Conservation (phyloP, 2,329 filamentous ascomycete genomes). For the Huntiella abstrusa region DNA sequence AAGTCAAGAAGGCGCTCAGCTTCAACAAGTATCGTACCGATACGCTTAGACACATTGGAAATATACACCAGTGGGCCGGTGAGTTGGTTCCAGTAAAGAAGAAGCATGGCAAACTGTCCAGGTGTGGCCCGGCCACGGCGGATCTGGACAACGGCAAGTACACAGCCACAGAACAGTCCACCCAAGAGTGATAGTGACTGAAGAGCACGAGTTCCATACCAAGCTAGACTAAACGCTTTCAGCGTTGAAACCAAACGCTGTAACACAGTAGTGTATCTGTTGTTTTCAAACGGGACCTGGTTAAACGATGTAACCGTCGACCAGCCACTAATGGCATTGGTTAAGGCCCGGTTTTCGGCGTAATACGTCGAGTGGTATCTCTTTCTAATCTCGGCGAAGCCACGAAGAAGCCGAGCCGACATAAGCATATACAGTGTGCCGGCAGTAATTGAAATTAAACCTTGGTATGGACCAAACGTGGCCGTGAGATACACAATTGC, state of each 20-base stretch:
- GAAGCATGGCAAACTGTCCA: slow-evolving; percentile 50
- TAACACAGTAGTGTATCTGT: slow-evolving; percentile 33
- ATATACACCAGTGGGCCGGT: slow-evolving; percentile 56
- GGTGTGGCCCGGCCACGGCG: slow-evolving; percentile 39
- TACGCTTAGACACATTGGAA: slow-evolving; percentile 33
- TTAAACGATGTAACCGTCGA: slow-evolving; percentile 41
- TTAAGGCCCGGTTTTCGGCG: slow-evolving; percentile 35
- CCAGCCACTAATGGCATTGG: slow-evolving; percentile 39
- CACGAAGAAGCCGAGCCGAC: slow-evolving; percentile 31
- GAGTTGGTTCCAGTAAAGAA: slow-evolving; percentile 58
- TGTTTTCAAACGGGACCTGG: slow-evolving; percentile 36
- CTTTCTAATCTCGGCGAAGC: slow-evolving; percentile 29
- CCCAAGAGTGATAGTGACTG: slow-evolving; percentile 47
- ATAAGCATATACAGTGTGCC: slow-evolving; percentile 36
- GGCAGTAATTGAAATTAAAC: slow-evolving; percentile 41
- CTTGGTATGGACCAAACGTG: slow-evolving; percentile 41
- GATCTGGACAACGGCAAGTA: slow-evolving; percentile 46
- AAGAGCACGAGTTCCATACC: slow-evolving; percentile 21
- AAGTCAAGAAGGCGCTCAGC: slow-evolving; percentile 38
- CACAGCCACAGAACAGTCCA: slow-evolving; percentile 46
- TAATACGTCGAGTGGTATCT: slow-evolving; percentile 33
- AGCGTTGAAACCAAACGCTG: slow-evolving; percentile 1
- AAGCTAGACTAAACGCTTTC: slow-evolving; percentile 10
- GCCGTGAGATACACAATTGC: slow-evolving; percentile 41
- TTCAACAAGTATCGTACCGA: slow-evolving; percentile 37